These are phyloP conservation scores for Leccinum barrowsii DNA, from an alignment of 768 basidiomycete species.

Conservation along the genomic window DNA sequence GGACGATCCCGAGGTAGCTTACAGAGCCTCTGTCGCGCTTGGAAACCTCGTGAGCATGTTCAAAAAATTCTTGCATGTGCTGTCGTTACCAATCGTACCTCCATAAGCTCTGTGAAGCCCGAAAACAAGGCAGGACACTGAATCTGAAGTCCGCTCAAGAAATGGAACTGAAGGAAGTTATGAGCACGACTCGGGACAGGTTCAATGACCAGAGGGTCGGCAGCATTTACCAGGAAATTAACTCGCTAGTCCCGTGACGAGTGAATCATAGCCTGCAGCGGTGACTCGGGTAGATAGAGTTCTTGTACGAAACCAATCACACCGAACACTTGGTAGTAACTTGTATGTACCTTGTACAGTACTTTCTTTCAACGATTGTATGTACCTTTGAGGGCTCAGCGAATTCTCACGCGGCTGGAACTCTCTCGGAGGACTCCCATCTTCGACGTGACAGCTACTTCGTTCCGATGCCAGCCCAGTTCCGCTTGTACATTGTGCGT, in stretches of 20 bases:
- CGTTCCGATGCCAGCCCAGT: slow-evolving; percentile 29
- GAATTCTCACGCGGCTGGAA: neutral
- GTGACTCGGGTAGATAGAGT: neutral
- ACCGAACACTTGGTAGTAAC: neutral
- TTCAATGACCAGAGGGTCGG: slow-evolving; percentile 62
- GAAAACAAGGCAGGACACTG: slow-evolving; percentile 34
- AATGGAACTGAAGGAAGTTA: slow-evolving; percentile 37
- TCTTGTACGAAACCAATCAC: neutral
- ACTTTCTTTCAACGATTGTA: neutral
- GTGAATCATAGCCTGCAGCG: neutral
- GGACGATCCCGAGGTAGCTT: slow-evolving; percentile 64
- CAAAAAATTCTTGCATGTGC: neutral
- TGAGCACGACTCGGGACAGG: slow-evolving; percentile 38
- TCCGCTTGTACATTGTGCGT: slow-evolving; percentile 61
- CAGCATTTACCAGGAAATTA: slow-evolving; percentile 48
- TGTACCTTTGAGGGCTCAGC: neutral
- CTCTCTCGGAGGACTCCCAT: neutral
- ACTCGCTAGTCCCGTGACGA: slow-evolving; percentile 31
- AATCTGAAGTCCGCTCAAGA: slow-evolving; percentile 35
- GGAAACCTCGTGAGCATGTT: slow-evolving; percentile 60
- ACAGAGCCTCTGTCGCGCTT: slow-evolving; percentile 67
- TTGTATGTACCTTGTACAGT: neutral
- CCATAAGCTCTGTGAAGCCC: slow-evolving; percentile 48
- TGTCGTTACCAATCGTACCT: neutral
- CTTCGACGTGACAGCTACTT: neutral